Conservation (phyloP, 2,329 filamentous ascomycete genomes). For the Didymella glomerata region DNA sequence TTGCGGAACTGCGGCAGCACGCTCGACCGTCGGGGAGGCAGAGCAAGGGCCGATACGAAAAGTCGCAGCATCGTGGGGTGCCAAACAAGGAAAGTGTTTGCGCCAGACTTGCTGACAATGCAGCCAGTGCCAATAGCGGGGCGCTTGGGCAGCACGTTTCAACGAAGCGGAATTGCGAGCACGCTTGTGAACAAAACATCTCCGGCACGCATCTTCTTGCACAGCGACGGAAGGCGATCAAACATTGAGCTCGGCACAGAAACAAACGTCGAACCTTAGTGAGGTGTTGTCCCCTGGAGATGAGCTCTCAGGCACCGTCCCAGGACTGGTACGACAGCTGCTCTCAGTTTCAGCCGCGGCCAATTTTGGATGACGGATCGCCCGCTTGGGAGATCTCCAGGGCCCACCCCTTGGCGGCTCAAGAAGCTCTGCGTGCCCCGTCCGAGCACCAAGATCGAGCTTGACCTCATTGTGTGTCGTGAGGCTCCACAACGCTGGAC, state of each 20-base stretch:
- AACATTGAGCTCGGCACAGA: neutral
- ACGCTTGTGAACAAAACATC: slow-evolving; percentile 1
- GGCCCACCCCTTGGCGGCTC: slow-evolving; percentile 6
- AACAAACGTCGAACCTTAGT: slow-evolving; percentile 8
- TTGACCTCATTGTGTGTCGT: slow-evolving; percentile 3
- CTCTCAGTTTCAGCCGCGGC: slow-evolving; percentile 8
- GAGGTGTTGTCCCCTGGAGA: neutral
- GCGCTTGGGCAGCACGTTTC: slow-evolving; percentile 13
- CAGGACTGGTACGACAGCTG: slow-evolving; percentile 5
- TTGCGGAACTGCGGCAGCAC: neutral
- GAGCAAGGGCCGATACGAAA: neutral
- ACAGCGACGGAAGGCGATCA: neutral
- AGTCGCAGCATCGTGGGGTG: neutral
- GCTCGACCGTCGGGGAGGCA: neutral
- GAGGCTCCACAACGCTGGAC: neutral
- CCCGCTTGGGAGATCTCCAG: slow-evolving; percentile 15
- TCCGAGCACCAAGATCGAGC: neutral
- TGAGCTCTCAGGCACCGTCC: slow-evolving; percentile 9
- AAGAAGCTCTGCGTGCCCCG: neutral
- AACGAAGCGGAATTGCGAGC: slow-evolving; percentile 10
- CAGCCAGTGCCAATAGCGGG: slow-evolving; percentile 2
- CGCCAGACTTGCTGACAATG: slow-evolving; percentile 7
- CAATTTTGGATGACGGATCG: neutral
- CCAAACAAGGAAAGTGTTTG: neutral
- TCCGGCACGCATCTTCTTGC: neutral